A percentile compares a stretch with the other conserved stretches of the same genome.
These are phyloP conservation scores for Phanerochaete carnosa DNA, from an alignment of 768 basidiomycete genomes.

Conservation along the genomic window DNA sequence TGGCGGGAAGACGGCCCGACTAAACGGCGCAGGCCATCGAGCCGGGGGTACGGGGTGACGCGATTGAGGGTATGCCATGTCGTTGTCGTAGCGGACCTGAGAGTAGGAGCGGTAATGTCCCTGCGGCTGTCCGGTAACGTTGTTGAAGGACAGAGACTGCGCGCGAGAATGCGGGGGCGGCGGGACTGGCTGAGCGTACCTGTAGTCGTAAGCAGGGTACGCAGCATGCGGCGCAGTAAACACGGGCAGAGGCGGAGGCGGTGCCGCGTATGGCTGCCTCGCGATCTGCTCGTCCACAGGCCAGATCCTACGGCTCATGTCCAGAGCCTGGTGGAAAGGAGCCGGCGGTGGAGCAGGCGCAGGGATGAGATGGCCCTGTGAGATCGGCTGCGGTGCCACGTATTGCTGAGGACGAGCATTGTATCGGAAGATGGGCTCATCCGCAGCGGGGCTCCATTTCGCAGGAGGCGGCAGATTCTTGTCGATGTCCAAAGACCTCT, in stretches of 20 bases:
- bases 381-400: conserved; percentile 35
- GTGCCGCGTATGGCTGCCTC: conserved; percentile 13
- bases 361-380: conserved; percentile 45
- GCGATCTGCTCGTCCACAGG: conserved; percentile 20
- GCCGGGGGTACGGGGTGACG: conserved; percentile 37
- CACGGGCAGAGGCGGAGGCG: conserved; percentile 5
- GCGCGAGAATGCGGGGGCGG: conserved; percentile 46
- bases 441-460: conserved; percentile 79
- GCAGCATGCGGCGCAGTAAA: conserved; percentile 10
- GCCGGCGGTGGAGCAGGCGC: conserved; percentile 36
- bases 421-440: conserved; percentile 66
- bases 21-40: conserved; percentile 39
- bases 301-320: conserved; percentile 28
- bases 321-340: conserved; percentile 28
- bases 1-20: conserved; percentile 24
- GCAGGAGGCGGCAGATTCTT: conserved; percentile 65
- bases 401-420: conserved; percentile 53
- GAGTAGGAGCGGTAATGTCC: conserved; percentile 59
- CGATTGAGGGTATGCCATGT: conserved; percentile 40
- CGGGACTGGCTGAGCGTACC: conserved; percentile 10
- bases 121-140: conserved; percentile 39
- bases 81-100: conserved; percentile 54
- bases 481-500: conserved; percentile 20
- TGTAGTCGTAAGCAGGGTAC: conserved; percentile 20
- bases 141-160: conserved; percentile 53